phyloP scores from a whole-genome alignment of 345 rosid species.

The Lenwebbia sp. region DNA sequence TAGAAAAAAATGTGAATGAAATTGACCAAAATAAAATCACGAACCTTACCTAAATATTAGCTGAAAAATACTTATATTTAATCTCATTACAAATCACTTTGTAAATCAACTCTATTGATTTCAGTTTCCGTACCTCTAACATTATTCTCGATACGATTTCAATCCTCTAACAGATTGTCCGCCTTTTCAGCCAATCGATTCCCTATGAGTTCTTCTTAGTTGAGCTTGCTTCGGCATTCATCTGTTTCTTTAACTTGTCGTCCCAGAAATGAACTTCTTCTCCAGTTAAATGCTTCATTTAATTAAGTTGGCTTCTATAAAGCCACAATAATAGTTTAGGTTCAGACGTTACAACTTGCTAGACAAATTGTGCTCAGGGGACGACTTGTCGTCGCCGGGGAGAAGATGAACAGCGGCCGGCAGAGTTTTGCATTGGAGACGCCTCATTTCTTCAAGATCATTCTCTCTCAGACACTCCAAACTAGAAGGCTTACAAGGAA shows the following conservation, averaged over 20 bases:
- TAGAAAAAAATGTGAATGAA: not conserved
- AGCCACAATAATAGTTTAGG: not conserved
- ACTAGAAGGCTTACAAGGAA: too few relatives aligned
- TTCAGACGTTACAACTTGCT: not conserved
- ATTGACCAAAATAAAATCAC: not conserved
- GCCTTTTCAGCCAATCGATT: not conserved
- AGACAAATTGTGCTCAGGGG: not conserved
- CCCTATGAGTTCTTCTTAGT: not conserved
- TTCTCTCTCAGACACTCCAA: too few relatives aligned
- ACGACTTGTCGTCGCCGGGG: not conserved
- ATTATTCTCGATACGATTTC: not conserved
- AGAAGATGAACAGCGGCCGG: not conserved
- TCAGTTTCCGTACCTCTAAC: too few relatives aligned
- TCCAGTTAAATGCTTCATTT: not conserved
- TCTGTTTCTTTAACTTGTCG: not conserved
- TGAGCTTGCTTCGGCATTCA: not conserved
- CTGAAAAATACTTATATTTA: too few relatives aligned
- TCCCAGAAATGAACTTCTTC: not conserved
- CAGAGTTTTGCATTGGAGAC: not conserved
- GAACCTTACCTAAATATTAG: too few relatives aligned
- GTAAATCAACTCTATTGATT: too few relatives aligned
- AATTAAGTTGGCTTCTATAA: too few relatives aligned
- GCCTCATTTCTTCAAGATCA: not conserved
- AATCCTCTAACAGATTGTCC: accelerated
- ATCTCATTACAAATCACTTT: too few relatives aligned